Percentiles rank a stretch among this genome's conserved stretches.
Evolutionary conservation across 805 yeast species (phyloP).

Genomic region (Spathaspora boniae): DNA sequence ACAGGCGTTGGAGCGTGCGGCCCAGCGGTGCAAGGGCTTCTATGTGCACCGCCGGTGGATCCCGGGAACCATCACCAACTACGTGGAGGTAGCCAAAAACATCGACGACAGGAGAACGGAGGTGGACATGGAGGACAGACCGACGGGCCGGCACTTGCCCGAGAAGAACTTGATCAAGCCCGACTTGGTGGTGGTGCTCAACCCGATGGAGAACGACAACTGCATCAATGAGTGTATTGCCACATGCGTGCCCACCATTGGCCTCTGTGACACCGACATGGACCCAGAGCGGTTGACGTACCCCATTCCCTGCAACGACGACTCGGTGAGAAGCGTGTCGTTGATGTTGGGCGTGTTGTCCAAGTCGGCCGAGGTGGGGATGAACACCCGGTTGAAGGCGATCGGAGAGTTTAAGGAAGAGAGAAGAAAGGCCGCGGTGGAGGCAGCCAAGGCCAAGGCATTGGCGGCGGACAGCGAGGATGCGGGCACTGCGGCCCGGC

Average conservation of each 20-base stretch:
- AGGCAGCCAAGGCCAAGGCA: too few relatives aligned
- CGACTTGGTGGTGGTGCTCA: slow-evolving; percentile 80
- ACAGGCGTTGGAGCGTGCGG: slow-evolving; percentile 77
- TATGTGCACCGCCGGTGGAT: slow-evolving; percentile 86
- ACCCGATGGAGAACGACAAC: slow-evolving; percentile 82
- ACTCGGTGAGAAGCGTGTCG: slow-evolving; percentile 76
- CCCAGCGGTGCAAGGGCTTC: slow-evolving; percentile 71
- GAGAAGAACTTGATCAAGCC: slow-evolving; percentile 67
- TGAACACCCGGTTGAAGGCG: slow-evolving; percentile 47
- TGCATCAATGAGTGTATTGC: slow-evolving; percentile 79
- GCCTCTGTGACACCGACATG: slow-evolving; percentile 88
- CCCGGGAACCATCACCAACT: slow-evolving; percentile 91
- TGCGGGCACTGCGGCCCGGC: neutral
- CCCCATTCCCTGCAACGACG: slow-evolving; percentile 96
- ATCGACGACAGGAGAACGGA: slow-evolving; percentile 42
- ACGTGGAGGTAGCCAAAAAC: slow-evolving; percentile 63
- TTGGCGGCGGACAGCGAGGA: too few relatives aligned
- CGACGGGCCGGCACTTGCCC: slow-evolving; percentile 50
- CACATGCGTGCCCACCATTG: slow-evolving; percentile 86
- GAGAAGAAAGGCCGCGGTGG: slow-evolving; percentile 3
- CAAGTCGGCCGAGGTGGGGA: slow-evolving; percentile 80
- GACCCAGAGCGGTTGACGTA: slow-evolving; percentile 89
- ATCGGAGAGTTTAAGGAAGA: slow-evolving; percentile 14
- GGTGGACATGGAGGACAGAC: slow-evolving; percentile 67
- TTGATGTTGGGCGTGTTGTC: slow-evolving; percentile 80